Conservation (phyloP, 495 filamentous ascomycete species). For the Achaetomiella virescens region DNA sequence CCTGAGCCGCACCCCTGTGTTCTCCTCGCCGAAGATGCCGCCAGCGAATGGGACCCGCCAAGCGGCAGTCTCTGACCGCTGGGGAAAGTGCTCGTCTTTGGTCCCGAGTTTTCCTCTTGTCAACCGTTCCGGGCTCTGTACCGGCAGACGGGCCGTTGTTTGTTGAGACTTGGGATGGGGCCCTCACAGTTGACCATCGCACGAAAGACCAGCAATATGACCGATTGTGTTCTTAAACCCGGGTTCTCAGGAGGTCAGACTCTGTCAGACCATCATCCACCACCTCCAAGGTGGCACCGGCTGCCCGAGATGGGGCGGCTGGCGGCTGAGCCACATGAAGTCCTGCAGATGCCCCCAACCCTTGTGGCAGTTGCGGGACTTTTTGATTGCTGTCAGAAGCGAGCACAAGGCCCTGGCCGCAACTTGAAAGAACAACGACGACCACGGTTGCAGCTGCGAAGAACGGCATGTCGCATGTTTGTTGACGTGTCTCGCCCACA, state of each 20-base stretch:
- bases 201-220: neutral
- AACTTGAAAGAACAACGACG: neutral
- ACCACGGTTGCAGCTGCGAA: neutral
- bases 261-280: too few species aligned
- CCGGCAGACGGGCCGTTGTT: neutral
- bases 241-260: too few species aligned
- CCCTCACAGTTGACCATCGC: neutral
- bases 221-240: too few species aligned
- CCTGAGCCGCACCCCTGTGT: neutral
- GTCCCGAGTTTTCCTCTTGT: too few species aligned
- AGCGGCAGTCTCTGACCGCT: too few species aligned
- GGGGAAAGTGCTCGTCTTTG: too few species aligned
- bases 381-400: neutral
- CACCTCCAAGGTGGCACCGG: neutral
- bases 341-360: neutral
- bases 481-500: conserved; percentile 2
- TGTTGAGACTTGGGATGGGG: neutral
- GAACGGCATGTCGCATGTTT: neutral
- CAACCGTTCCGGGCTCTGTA: too few species aligned
- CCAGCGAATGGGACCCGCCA: too few species aligned
- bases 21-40: neutral
- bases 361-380: neutral
- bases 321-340: neutral
- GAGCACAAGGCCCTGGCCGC: conserved; percentile 5
- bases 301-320: neutral